Evolutionary conservation across 2,329 filamentous ascomycete genomes (phyloP), one percentile per base, ranked within the genome.

Genomic region (Lecanicillium sp.): DNA sequence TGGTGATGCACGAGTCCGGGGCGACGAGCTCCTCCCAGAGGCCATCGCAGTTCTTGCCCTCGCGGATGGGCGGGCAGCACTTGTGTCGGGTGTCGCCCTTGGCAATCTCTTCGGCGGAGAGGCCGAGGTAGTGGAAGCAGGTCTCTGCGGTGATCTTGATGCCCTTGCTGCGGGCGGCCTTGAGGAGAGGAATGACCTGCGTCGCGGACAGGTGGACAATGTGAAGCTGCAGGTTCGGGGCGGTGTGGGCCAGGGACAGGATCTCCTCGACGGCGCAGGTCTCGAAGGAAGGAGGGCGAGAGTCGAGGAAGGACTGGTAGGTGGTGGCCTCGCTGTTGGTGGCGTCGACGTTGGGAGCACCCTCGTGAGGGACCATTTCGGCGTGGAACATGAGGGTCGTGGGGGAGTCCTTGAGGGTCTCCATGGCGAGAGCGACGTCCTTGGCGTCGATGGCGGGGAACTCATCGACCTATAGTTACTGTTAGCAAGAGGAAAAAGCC

Each of bases 371-470:
- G 11, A 94, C 81, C 88, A 96, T 97, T 62, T 98, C 92, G 41
- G 92, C 92, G 57, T 98, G 92, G 68, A 98, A 98, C 90, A 98
- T 97, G 52, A 97, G 79, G 1, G 88, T 94, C 3, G 92, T 97
- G 14, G 87, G 75, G 39, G 81, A 75, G 50, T 87, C 79, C 44
- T 85, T 84, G 44, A 98, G 75, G 33, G 83, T 85, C 20, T 70
- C 68, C 76, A 98, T 89, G 31, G 85, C 89, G 29, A 84, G 74
- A 2, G 75, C 69, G 42, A 97, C 84, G 58, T 97, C 92, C 12
- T 64, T 60, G 1, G 85, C 73, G 0, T 84, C 84, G n/a, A 97
- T 82, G 18, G 88, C 87, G 0, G 92, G 92, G 59, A 98, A 98
- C 57, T 98, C 92, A 32, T 95, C 87, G 32, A 96, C 86, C 85